Evolutionary conservation across 805 yeast species (phyloP).

Genomic region (Candida oleophila): DNA sequence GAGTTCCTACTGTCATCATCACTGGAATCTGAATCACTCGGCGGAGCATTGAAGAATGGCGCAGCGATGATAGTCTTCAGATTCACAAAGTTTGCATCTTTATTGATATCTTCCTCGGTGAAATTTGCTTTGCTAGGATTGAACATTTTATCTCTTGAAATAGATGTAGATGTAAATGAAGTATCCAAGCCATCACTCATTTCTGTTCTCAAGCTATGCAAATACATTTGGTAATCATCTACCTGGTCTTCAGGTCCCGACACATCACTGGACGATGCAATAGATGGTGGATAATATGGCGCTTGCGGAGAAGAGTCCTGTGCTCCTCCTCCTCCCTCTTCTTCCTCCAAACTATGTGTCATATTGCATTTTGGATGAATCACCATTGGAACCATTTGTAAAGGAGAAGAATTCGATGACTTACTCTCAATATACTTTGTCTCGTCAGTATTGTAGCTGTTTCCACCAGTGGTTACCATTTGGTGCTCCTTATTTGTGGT

Average conservation of each 20-base stretch:
- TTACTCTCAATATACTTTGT: slow-evolving; percentile 2
- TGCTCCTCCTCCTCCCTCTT: too few relatives aligned
- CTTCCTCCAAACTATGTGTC: not conserved
- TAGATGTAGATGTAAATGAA: slow-evolving; percentile 17
- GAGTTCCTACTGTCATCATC: slow-evolving; percentile 9
- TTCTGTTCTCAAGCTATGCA: slow-evolving; percentile 14
- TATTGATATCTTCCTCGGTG: slow-evolving; percentile 6
- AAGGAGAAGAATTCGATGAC: not conserved
- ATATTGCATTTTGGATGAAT: not conserved
- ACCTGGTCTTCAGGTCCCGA: slow-evolving; percentile 4
- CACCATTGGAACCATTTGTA: not conserved
- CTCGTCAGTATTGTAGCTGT: slow-evolving; percentile 1
- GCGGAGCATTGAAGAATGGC: slow-evolving; percentile 39
- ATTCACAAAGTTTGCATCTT: slow-evolving; percentile 7
- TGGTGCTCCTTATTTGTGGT: not conserved
- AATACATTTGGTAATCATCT: slow-evolving; percentile 19
- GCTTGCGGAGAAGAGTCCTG: not conserved
- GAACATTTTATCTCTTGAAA: slow-evolving; percentile 1
- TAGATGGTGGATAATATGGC: not conserved
- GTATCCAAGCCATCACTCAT: slow-evolving; percentile 10
- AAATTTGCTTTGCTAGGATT: slow-evolving; percentile 4
- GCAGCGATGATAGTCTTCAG: slow-evolving; percentile 30
- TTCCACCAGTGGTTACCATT: not conserved
- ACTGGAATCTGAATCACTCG: slow-evolving; percentile 32
- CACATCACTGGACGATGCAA: not conserved